Percentiles rank a stretch among this genome's conserved stretches.
Conservation (phyloP, 2,329 filamentous ascomycete species). For the Metarhizium album region DNA sequence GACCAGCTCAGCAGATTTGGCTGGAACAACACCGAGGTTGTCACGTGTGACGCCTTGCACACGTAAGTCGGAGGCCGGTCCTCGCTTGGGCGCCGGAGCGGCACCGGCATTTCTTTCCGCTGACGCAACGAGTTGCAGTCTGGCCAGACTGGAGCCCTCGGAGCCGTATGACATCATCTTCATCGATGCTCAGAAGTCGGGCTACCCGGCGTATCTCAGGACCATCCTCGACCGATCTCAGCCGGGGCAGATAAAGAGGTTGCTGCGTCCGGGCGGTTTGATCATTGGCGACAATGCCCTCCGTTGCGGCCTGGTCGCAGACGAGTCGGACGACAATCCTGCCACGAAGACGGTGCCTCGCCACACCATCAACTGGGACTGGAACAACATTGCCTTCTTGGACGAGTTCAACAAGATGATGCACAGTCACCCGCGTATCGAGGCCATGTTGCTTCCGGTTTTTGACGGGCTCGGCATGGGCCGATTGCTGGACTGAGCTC, state of each 20-base stretch:
- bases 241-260: constrained; percentile 20
- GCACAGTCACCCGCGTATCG: not conserved
- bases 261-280: not conserved
- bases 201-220: constrained; percentile 30
- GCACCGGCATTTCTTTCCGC: too few relatives aligned
- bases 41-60: not conserved
- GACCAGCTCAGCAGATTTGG: not conserved
- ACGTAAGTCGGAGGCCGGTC: not conserved
- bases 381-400: constrained; percentile 2
- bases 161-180: constrained; percentile 36
- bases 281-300: constrained; percentile 33
- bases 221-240: constrained; percentile 27
- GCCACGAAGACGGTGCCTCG: constrained; percentile 1
- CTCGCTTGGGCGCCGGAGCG: too few relatives aligned
- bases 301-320: constrained; percentile 30
- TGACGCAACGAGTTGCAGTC: constrained; percentile 9
- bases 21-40: not conserved
- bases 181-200: constrained; percentile 35
- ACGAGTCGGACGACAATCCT: constrained; percentile 5
- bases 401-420: constrained; percentile 6
- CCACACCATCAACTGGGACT: constrained; percentile 4
- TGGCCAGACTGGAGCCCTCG: constrained; percentile 18
- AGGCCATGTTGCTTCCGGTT: constrained; percentile 4
- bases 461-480: constrained; percentile 4
- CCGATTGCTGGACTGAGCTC: constrained; percentile 2